These are phyloP conservation scores for Xylaria longipes DNA, from an alignment of 495 filamentous ascomycete genomes.

Conservation along the genomic window DNA sequence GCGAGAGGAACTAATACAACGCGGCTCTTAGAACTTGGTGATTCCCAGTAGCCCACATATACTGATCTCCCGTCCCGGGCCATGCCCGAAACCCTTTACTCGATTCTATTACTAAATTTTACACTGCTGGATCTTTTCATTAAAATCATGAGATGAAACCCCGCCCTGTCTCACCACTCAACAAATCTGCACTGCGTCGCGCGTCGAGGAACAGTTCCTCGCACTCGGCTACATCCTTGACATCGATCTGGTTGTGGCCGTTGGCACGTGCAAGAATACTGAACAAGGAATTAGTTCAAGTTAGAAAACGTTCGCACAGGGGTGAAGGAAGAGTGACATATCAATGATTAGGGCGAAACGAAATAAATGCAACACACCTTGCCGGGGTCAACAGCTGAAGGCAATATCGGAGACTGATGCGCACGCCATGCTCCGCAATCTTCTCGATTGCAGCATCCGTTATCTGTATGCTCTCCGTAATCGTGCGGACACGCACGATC, in stretches of 20 bases:
- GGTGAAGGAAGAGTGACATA: neutral
- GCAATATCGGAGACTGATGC: constrained; percentile 89
- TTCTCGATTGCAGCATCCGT: constrained; percentile 83
- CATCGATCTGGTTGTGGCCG: constrained; percentile 76
- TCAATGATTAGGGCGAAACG: neutral
- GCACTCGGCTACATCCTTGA: constrained; percentile 85
- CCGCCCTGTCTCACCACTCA: constrained; percentile 66
- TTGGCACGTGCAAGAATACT: constrained; percentile 67
- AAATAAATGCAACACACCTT: constrained; percentile 45
- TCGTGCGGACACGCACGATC: constrained; percentile 82
- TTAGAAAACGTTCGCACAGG: neutral
- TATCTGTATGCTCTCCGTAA: constrained; percentile 79
- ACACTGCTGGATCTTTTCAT: constrained; percentile 26
- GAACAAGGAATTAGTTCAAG: constrained; percentile 9
- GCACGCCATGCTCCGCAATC: constrained; percentile 81
- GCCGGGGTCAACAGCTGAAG: constrained; percentile 92
- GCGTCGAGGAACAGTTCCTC: constrained; percentile 91
- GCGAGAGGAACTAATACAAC: constrained; percentile 4
- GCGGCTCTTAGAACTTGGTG: neutral
- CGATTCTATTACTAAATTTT: constrained; percentile 17
- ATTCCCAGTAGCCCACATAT: neutral
- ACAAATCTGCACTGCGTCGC: constrained; percentile 76
- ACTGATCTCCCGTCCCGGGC: neutral
- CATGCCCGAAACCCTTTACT: neutral
- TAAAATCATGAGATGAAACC: constrained; percentile 61